Evolutionary conservation across 768 basidiomycete genomes (phyloP), one percentile per base, ranked within the genome.

Genomic region (Podaxis rugospora): DNA sequence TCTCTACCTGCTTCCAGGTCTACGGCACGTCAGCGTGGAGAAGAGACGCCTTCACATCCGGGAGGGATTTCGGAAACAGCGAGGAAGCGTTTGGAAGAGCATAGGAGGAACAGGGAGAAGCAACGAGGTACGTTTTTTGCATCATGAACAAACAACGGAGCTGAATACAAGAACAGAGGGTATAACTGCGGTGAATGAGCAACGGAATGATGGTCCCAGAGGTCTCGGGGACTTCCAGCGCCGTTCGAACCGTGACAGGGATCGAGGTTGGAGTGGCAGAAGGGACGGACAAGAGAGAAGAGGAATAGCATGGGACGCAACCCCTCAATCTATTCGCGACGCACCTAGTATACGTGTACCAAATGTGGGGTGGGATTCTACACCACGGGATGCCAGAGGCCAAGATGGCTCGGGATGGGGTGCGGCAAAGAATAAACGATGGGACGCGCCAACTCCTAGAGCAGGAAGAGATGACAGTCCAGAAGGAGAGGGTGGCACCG

Each of bases 361-460:
- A 0, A 93, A 96, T 71, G 84, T 93, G 59, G 88, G 87, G 1
- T 98, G 95, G 95, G 95, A 97, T 56, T 90, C 95, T 6, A 98
- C 95, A 1, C 95, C 95, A 10, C 82, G 88, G 35, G 75, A 72
- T 64, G 73, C 74, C 51, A 75, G 77, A 25, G 80, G 78, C 37
- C 83, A 79, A n/a, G 85, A 83, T n/a, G 78, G 78, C 44, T 70
- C 76, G 21, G 87, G 86, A 2, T 90, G 87, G 89, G 88, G 85
- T 18, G 70, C 76, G 5, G 80, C 87, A 3, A 75, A 80, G 62
- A 75, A 80, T 63, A 75, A 79, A 40, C 70, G 76, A 18, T 93
- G 92, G 92, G 92, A 94, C 74, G 91, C 92, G 5, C 90, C 90
- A 1, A 94, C 92, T 0, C 92, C 92, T 4, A 80, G 89, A 50